These are phyloP conservation scores for Crithidia fasciculata DNA, from an alignment of 208 protist species.

Conservation along the genomic window DNA sequence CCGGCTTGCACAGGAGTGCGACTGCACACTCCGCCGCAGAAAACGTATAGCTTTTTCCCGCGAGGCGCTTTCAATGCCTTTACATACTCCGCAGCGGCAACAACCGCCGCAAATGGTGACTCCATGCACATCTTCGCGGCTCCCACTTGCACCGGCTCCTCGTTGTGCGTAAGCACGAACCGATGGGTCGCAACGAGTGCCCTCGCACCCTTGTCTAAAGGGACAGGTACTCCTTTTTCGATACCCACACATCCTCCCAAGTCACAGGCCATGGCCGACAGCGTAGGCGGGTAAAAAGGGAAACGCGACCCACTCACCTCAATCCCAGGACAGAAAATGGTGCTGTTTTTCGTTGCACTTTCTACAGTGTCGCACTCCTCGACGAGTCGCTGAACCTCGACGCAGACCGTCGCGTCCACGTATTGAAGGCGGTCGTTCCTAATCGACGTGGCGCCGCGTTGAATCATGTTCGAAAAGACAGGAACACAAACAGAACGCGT, in stretches of 20 bases:
- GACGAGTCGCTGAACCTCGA: slow-evolving; percentile 41
- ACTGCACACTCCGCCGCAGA: slow-evolving; percentile 61
- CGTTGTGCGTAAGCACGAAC: slow-evolving; percentile 68
- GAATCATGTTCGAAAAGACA: slow-evolving; percentile 69
- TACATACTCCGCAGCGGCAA: slow-evolving; percentile 54
- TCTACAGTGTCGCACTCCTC: slow-evolving; percentile 31
- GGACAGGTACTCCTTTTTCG: slow-evolving; percentile 40
- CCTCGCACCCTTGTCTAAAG: slow-evolving; percentile 22
- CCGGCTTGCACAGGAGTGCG: slow-evolving; percentile 55
- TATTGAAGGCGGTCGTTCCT: slow-evolving; percentile 69
- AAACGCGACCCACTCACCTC: slow-evolving; percentile 81
- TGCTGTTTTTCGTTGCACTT: slow-evolving; percentile 17
- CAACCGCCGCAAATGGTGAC: slow-evolving; percentile 45
- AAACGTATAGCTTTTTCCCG: slow-evolving; percentile 51
- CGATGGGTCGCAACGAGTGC: slow-evolving; percentile 33
- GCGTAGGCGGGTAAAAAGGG: slow-evolving; percentile 78
- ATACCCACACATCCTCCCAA: slow-evolving; percentile 66
- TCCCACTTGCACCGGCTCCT: slow-evolving; percentile 77
- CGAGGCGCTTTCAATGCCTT: slow-evolving; percentile 58
- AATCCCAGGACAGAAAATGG: slow-evolving; percentile 52
- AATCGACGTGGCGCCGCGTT: slow-evolving; percentile 33
- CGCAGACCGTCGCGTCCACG: slow-evolving; percentile 66
- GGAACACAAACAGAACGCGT: slow-evolving; percentile 64
- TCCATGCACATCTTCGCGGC: slow-evolving; percentile 57
- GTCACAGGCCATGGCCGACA: slow-evolving; percentile 69